Conservation (phyloP, 2,329 filamentous ascomycete species). For the Calonectria hongkongensis region DNA sequence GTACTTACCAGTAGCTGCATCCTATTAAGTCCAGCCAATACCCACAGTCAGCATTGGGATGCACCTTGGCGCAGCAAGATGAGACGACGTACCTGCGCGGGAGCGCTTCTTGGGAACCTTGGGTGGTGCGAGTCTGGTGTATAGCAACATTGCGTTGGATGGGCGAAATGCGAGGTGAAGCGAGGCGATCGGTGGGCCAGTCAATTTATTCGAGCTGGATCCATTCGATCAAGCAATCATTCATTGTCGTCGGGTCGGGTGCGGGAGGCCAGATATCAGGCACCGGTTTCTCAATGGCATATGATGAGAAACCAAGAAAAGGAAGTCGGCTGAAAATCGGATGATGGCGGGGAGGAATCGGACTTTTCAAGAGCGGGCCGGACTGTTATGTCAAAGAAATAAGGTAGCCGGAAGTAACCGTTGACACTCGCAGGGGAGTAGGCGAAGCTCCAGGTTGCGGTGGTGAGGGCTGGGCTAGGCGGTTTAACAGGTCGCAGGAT, state of each 20-base stretch:
- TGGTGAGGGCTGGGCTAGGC: slow-evolving; percentile 12
- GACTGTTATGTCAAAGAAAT: slow-evolving; percentile 12
- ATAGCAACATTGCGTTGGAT: slow-evolving; percentile 70
- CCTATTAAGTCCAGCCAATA: slow-evolving; percentile 58
- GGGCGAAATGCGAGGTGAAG: slow-evolving; percentile 43
- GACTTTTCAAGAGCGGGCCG: not conserved
- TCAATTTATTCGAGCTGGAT: slow-evolving; percentile 49
- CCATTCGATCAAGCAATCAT: slow-evolving; percentile 38
- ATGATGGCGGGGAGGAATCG: slow-evolving; percentile 35
- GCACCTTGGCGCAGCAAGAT: slow-evolving; percentile 55
- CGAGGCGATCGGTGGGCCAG: slow-evolving; percentile 46
- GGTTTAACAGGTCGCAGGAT: slow-evolving; percentile 23
- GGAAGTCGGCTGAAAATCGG: slow-evolving; percentile 31
- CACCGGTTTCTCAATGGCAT: slow-evolving; percentile 23
- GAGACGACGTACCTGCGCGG: slow-evolving; percentile 58
- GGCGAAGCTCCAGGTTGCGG: slow-evolving; percentile 2
- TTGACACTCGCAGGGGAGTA: slow-evolving; percentile 12
- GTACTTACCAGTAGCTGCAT: slow-evolving; percentile 70
- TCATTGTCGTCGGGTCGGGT: slow-evolving; percentile 39
- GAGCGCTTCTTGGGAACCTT: slow-evolving; percentile 75
- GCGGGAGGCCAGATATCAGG: slow-evolving; percentile 15
- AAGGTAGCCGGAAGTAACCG: slow-evolving; percentile 32
- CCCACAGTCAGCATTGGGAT: slow-evolving; percentile 57
- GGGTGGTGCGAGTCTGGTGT: slow-evolving; percentile 73
- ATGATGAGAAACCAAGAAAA: slow-evolving; percentile 14